Base-by-base conservation (phyloP, 2,329 filamentous ascomycete species). In the Diplodia mutila region DNA sequence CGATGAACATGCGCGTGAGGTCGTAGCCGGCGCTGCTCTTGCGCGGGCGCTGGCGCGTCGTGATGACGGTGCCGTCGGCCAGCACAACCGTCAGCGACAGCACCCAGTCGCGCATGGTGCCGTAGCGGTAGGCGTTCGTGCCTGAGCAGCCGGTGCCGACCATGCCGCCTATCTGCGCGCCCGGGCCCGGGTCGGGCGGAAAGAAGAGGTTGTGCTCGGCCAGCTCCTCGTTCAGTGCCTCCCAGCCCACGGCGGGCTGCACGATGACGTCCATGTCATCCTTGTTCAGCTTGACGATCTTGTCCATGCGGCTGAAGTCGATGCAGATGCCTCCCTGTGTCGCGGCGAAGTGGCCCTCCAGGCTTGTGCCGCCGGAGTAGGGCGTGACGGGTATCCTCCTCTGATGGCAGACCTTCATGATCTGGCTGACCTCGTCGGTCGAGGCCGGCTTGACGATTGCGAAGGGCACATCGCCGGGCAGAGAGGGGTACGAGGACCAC, bases 21-120 rank as follows among this genome's bases (percentile, higher is more conserved):
- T 97, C 93, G 80, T 97, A 97, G 29, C 94, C 94, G 37, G 94
- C 94, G 66, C 90, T 93, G 74, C 91, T 94, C 84, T 97, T 97
- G 72, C 93, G 87, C 12, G 93, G 93, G 59, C 93, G 87, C 79
- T 96, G 93, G 70, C 91, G 86, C 12, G 94, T 97, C 83, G 94
- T 94, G 80, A 97, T 90, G 63, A 97, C 80, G 1, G 93, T 97
- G 61, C 93, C 93, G 78, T 97, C 94, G 21, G 93, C 93, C 73
- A 97, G 85, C 12, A 97, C 93, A 4, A 97, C 92, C 0, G 93
- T 97, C 71, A 97, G 80, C 65, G 87, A 91, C 25, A 97, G 81
- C 14, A 97, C 94, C 93, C 93, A 97, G 76, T 97, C 93, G 70
- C 92, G 89, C 93, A 97, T 97, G 2, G 93, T 97, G 70, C 93